Evolutionary conservation across 1,139 yeast species (phyloP).

Genomic region (Nakaseomyces delphensis): DNA sequence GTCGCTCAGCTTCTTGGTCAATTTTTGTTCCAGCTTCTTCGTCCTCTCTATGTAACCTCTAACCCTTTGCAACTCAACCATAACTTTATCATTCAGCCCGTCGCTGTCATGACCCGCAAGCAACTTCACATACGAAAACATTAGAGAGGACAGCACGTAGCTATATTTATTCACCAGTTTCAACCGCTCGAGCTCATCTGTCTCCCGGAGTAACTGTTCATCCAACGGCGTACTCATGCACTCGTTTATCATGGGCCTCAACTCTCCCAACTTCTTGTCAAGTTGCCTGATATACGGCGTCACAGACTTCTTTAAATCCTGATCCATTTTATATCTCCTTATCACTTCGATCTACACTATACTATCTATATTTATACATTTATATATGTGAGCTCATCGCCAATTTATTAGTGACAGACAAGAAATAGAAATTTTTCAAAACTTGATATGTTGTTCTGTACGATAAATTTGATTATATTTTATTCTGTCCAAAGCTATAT

Average conservation of each 20-base stretch:
- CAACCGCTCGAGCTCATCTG: slow-evolving; percentile 20
- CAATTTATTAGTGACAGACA: no score
- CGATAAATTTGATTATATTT: no score
- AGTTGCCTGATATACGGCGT: slow-evolving; percentile 26
- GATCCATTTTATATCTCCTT: slow-evolving; percentile 19
- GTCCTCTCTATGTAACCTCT: slow-evolving; percentile 55
- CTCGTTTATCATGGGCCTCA: slow-evolving; percentile 19
- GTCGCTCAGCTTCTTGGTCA: slow-evolving; percentile 12
- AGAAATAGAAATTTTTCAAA: no score
- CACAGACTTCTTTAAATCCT: slow-evolving; percentile 23
- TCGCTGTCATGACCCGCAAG: slow-evolving; percentile 14
- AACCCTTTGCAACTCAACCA: slow-evolving; percentile 63
- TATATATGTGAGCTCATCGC: no score
- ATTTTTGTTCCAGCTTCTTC: slow-evolving; percentile 9
- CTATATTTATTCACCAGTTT: slow-evolving; percentile 24
- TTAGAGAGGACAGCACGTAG: slow-evolving; percentile 26
- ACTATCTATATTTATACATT: not conserved
- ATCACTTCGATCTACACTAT: no score
- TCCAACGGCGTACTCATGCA: slow-evolving; percentile 22
- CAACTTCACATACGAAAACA: slow-evolving; percentile 28
- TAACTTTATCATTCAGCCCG: slow-evolving; percentile 38
- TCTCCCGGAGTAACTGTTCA: slow-evolving; percentile 21
- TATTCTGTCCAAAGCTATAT: no score
- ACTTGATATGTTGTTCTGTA: no score
- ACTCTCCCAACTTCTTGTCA: slow-evolving; percentile 17